Percentiles rank a stretch among this genome's conserved stretches.
These are phyloP conservation scores for Solanum virginianum DNA, from an alignment of 257 asterid species.

Conservation along the genomic window DNA sequence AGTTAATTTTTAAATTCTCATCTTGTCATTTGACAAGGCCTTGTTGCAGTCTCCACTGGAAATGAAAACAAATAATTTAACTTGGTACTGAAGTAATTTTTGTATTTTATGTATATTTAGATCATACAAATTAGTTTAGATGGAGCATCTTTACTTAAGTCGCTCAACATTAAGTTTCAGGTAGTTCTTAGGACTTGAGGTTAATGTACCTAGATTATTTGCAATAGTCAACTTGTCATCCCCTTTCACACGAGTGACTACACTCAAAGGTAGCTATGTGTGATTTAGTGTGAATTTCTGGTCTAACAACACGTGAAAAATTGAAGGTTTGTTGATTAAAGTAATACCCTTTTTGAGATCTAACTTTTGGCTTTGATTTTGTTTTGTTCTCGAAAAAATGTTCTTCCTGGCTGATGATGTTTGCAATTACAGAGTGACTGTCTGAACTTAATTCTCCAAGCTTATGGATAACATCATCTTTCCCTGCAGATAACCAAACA, in stretches of 20 bases:
- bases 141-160: not conserved
- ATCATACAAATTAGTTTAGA: not conserved
- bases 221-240: not conserved
- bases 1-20: not conserved
- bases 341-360: not conserved
- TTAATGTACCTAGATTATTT: not conserved
- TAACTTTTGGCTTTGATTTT: not conserved
- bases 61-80: not conserved
- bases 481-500: constrained; percentile 44
- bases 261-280: not conserved
- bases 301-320: not conserved
- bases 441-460: not conserved
- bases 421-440: not conserved
- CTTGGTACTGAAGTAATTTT: not conserved
- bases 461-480: not conserved
- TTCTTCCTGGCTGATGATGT: not conserved
- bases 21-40: not conserved
- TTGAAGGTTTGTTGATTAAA: not conserved
- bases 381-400: not conserved
- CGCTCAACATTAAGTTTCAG: not conserved
- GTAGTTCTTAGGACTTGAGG: not conserved
- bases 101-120: not conserved
- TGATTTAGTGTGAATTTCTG: not conserved
- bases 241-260: not conserved
- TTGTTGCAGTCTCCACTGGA: not conserved